phyloP scores from a whole-genome alignment of 352 stramenopile genomes.

The Pseudoperonospora humuli region DNA sequence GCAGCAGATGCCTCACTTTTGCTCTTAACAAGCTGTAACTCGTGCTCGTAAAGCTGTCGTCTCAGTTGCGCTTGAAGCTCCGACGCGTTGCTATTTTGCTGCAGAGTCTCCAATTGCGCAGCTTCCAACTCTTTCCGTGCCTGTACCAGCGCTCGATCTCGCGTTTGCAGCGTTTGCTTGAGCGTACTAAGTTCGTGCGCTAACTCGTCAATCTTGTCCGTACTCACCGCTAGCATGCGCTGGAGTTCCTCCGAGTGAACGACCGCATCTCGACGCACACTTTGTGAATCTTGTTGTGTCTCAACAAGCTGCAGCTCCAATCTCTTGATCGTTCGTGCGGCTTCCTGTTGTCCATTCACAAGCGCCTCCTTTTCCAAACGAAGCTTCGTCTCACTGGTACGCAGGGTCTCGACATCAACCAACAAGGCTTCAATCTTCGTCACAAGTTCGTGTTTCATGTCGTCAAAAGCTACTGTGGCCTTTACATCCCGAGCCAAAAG shows the following conservation, averaged over 20 bases:
- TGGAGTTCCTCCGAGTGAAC: constrained; percentile 38
- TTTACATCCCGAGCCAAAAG: constrained; percentile 6
- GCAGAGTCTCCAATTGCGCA: constrained; percentile 37
- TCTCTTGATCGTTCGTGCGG: constrained; percentile 23
- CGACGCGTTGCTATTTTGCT: constrained; percentile 27
- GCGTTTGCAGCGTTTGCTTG: constrained; percentile 29
- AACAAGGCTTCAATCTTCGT: constrained; percentile 58
- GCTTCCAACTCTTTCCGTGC: constrained; percentile 36
- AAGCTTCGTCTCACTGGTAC: constrained; percentile 38
- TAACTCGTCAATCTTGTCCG: constrained; percentile 36
- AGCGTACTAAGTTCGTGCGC: constrained; percentile 31
- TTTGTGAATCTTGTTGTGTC: too few relatives aligned
- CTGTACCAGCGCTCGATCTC: constrained; percentile 33
- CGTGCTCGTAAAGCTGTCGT: constrained; percentile 31
- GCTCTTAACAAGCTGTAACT: constrained; percentile 30
- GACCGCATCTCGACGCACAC: too few relatives aligned
- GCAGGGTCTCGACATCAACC: constrained; percentile 36
- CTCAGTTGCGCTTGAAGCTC: constrained; percentile 29
- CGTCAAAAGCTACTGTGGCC: constrained; percentile 26
- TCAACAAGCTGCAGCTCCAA: constrained; percentile 48
- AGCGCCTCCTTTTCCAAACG: constrained; percentile 50
- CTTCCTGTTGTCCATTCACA: too few relatives aligned
- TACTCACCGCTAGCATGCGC: constrained; percentile 29
- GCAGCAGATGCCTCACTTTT: constrained; percentile 26
- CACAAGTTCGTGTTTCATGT: too few relatives aligned